Evolutionary conservation across 257 asterid genomes (phyloP), one percentile per base, ranked within the genome.

Genomic region (Knoxia roxburghii): DNA sequence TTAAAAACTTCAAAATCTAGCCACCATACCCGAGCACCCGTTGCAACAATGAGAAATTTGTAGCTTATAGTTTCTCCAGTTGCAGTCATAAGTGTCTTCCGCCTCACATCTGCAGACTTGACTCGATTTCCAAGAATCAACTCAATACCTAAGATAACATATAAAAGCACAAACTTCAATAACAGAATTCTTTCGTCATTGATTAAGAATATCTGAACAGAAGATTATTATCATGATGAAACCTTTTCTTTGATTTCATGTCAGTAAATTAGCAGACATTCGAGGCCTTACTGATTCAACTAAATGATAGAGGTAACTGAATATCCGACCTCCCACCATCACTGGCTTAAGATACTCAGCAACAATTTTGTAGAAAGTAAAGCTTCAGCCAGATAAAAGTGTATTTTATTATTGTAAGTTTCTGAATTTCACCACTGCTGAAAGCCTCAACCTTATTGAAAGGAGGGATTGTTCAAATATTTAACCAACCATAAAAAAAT

Each of bases 11-110:
- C 75, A 51, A 72, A 65, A 53, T 75, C 12, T 49, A 77, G 77
- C 57, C 73, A 78, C 77, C 83, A 76, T 86, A 91, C 98, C 96
- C 94, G 86, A 82, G 98, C 98, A 83, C 96, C 96, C 69, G 98
- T 91, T 51, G 94, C 95, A 77, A 88, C 82, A 45, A 91, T 86
- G 73, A 91, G 96, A 81, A 82, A 78, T 73, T 79, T 85, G 86
- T 88, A 91, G 82, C 95, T 91, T 79, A 91, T 86, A 45, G 96
- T 91, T 81, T 88, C 96, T 57, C 96, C 97, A 2, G 94, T 78
- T 54, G 81, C 89, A 69, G 93, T 91, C 57, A 88, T 74, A 57
- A 91, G 73, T 53, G 98, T 91, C 88, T 88, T 85, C 77, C 96
- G 86, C 85, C 83, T 81, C 65, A 86, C 80, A 64, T 86, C 98